A percentile compares a stretch with the other conserved stretches of the same genome.
Conservation (phyloP, 1,284 basidiomycete species). For the Moesziomyces sp. region DNA sequence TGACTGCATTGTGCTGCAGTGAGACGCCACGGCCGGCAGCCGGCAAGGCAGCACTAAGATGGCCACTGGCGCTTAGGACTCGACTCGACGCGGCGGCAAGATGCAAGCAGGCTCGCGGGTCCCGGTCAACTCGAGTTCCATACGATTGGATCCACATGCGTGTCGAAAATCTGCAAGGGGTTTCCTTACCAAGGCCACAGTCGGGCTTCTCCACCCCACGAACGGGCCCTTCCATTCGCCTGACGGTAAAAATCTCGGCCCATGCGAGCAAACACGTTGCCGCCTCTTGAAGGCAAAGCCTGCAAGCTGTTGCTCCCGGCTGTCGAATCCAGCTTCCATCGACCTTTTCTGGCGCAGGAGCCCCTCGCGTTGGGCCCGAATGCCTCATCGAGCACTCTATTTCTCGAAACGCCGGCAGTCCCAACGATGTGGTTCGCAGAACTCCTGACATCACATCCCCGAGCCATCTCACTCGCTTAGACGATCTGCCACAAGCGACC, state of each 20-base stretch:
- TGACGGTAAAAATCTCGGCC: too few relatives aligned
- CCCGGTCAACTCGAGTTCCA: background rate
- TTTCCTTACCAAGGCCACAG: background rate
- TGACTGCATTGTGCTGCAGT: too few relatives aligned
- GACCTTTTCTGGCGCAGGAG: slow-evolving; percentile 4
- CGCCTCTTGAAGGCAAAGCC: background rate
- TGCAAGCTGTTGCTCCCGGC: background rate
- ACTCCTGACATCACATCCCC: slow-evolving; percentile 28
- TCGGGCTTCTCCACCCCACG: too few relatives aligned
- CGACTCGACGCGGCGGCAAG: slow-evolving; percentile 1
- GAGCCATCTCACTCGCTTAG: slow-evolving; percentile 6
- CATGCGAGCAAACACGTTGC: background rate
- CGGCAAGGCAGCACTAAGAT: background rate
- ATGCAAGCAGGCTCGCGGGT: too few relatives aligned
- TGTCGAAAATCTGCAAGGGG: slow-evolving; percentile 4
- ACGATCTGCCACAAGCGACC: background rate
- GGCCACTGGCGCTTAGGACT: background rate
- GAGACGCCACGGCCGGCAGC: too few relatives aligned
- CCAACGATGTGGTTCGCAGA: background rate
- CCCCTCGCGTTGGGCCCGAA: slow-evolving; percentile 14
- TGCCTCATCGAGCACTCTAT: background rate
- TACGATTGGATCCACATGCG: background rate
- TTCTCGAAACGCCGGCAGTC: too few relatives aligned
- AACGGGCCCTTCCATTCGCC: background rate
- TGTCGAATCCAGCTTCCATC: background rate